Evolutionary conservation across 2,329 filamentous ascomycete species (phyloP), one percentile per base, ranked within the genome.

Genomic region (Neofusicoccum laricinum): DNA sequence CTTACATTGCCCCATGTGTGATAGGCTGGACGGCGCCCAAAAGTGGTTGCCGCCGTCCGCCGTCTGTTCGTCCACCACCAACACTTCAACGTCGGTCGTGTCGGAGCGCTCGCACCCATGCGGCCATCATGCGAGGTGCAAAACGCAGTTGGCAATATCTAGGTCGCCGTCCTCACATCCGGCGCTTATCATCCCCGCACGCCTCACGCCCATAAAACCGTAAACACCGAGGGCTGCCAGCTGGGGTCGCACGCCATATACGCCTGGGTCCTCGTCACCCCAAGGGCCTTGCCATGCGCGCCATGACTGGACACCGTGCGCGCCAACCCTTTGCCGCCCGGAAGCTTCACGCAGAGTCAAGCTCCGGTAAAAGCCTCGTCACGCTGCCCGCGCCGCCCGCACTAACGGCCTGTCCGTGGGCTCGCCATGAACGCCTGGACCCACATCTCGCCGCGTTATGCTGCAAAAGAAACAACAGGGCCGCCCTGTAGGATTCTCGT

Each of bases 221-320:
- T n/a, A 48, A 41, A 48, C 8, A 2, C 15, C 32, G 32, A 50
- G 32, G 58, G 34, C 45, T 41, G 58, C 58, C 50, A 32, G 36
- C 19, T 21, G 32, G 25, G 36, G 34, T 61, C 58, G 58, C 58
- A 61, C 58, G 58, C 58, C 58, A 61, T 61, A n/a, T 50, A 61
- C 36, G 58, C 58, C 46, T 40, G 3, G 36, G 11, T 61, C 45
- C 58, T 61, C 58, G 58, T 61, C 58, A 61, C 14, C 15, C 43
- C 32, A 8, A 46, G n/a, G 10, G 40, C 32, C 25, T 30, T 15
- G 10, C 38, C 40, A 32, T 17, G 6, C 53, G 14, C 30, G 38
- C 38, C 53, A 25, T 17, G 19, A 38, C 53, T 45, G 5, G 12
- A 43, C 8, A 30, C 53, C 10, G 38, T 15, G 25, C 45, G 8